Base-by-base conservation (phyloP, 352 stramenopile species). In the Pythium folliculosum region DNA sequence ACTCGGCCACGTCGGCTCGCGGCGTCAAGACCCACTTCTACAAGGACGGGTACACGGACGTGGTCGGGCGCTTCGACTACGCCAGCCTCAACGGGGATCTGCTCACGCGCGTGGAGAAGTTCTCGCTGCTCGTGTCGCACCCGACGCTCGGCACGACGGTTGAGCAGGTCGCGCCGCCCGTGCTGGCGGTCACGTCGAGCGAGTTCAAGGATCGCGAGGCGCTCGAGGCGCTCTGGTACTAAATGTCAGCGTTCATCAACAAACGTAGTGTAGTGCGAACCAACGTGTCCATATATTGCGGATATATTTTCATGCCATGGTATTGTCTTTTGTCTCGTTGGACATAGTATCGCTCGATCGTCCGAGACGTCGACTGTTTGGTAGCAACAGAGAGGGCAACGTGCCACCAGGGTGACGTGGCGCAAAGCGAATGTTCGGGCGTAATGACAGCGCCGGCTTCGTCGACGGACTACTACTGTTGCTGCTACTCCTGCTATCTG, bases 41-140 rank as follows among this genome's bases (percentile, higher is more conserved):
- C 75, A 94, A 94, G 70, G 86, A 94, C 61, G 86, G 86, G 10
- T 94, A 92, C 71, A 94, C 84, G 25, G 82, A 94, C 49, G 50
- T 94, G 47, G 56, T 87, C 23, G 82, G 82, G 52, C 83, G 81
- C 51, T 91, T 93, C 50, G 82, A 91, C 70, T 93, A 91, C 56
- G 74, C 83, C 8, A 79, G 76, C 1, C 80, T 84, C 55, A 90
- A 90, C 38, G 81, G 76, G 54, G 71, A 85, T 22, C 47, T 77
- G 51, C 59, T 79, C 25, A 54, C 44, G 16, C 65, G 67, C 23
- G 77, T 89, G 30, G 64, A 82, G 48, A 78, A 76, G 59, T 81
- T 86, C 47, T 80, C 80, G 9, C 70, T 89, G 12, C 69, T 89
- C 0, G 65, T 86, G 35, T 77, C 75, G 10, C 80, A 89, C 60